Base-by-base conservation (phyloP, 805 yeast species). In the Metschnikowia noctiluminum region DNA sequence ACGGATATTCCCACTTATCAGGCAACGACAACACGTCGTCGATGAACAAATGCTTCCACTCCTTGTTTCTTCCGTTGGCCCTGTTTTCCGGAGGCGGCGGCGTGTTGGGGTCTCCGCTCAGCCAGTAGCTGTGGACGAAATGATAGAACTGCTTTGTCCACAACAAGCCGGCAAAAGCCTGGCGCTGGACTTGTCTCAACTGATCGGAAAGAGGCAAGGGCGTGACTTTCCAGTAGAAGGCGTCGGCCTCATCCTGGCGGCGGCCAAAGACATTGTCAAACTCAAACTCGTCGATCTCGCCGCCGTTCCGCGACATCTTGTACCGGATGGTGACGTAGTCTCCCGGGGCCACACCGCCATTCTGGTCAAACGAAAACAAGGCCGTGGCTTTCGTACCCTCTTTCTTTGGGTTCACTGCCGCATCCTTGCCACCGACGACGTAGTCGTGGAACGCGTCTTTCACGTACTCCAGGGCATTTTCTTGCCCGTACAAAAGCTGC, bases 1-100 rank as follows among this genome's bases (percentile, higher is more conserved):
- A 90, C 11, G 96, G 96, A 66, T 90, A 90, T 68, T 90, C 97
- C 89, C 96, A 90, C 64, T 89, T 91, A 64, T 90, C 97, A 2
- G 97, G 97, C 74, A 90, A 78, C 1, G 96, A 87, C 58, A 90
- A 74, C 42, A 90, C 79, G 65, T 90, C 96, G 62, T 89, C 92
- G 60, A 87, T 85, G 69, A 89, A 89, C 65, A 90, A 72, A 65
- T 90, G 95, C 59, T 80, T 81, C 97, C 97, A 90, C 48, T 87
- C 90, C 60, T 80, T 77, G 68, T 90, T 90, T 66, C 97, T 77
- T n/a, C 92, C 88, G 61, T 85, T 81, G 28, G 91, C 92, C 56
- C 97, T 73, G 59, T 90, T 82, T 10, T 79, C 77, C 2, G 91
- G 85, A 0, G 96, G 96, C 38, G 87, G 79, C 7, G 82, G 82